Evolutionary conservation across 2,329 filamentous ascomycete species (phyloP).

Genomic region (Exophiala sp.): DNA sequence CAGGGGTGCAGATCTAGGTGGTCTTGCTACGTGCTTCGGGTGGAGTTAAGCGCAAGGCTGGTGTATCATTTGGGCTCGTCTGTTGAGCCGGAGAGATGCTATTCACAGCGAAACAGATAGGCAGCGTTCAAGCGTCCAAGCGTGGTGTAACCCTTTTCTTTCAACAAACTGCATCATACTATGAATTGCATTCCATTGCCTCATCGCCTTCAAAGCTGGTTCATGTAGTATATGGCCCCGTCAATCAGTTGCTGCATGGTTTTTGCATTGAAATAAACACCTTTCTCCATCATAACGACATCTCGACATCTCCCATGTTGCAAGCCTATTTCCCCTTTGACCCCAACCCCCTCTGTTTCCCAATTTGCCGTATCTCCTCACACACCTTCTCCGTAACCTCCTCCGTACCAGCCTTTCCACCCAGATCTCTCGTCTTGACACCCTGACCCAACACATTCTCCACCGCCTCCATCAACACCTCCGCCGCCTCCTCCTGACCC

Average conservation of each 20-base stretch:
- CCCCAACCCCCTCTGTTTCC: constrained; percentile 5
- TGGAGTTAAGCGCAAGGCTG: no score
- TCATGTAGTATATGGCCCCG: no score
- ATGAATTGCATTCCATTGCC: neutral
- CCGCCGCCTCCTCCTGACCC: constrained; percentile 57
- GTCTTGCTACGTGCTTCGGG: no score
- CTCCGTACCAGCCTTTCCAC: constrained; percentile 55
- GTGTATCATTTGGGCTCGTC: no score
- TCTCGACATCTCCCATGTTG: neutral
- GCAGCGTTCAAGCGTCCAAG: no score
- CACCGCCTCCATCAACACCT: constrained; percentile 56
- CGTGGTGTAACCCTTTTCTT: neutral
- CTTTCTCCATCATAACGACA: neutral
- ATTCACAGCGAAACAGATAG: no score
- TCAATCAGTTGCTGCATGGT: no score
- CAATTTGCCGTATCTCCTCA: constrained; percentile 22
- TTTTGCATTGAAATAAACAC: neutral
- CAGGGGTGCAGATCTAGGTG: no score
- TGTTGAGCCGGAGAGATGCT: no score
- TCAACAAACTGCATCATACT: neutral
- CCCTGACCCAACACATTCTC: constrained; percentile 58
- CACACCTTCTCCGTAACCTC: constrained; percentile 58
- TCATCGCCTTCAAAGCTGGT: no score
- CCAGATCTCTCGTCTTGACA: constrained; percentile 58
- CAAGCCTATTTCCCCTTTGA: neutral